A percentile compares a stretch with the other conserved stretches of the same genome.
phyloP scores from a whole-genome alignment of 345 rosid species.

The Sonneratia alba region DNA sequence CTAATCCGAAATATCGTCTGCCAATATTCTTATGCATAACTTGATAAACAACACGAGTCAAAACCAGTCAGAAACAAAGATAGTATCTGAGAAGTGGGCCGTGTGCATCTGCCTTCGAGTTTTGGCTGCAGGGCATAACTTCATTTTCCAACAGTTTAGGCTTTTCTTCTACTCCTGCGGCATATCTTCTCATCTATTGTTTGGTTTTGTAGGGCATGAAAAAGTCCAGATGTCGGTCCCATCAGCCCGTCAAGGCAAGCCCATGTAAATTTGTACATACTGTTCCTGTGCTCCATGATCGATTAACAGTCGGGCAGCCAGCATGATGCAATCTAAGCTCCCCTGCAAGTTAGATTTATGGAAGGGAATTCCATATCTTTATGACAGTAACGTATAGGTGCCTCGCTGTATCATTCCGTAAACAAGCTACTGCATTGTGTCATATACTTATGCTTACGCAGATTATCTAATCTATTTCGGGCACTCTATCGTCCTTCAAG shows the following conservation, averaged over 20 bases:
- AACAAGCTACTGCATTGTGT: no score
- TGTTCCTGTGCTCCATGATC: background rate
- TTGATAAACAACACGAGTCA: no score
- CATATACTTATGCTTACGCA: no score
- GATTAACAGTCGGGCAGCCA: background rate
- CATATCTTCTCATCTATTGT: background rate
- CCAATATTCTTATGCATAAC: no score
- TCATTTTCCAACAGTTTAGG: background rate
- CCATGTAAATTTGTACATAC: constrained; percentile 8
- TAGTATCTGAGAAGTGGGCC: background rate
- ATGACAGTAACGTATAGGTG: background rate
- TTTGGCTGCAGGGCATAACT: background rate
- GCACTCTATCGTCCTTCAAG: background rate
- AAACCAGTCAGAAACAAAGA: background rate
- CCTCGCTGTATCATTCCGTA: no score
- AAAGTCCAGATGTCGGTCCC: background rate
- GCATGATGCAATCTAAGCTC: background rate
- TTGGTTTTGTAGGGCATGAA: constrained; percentile 16
- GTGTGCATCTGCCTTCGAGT: background rate
- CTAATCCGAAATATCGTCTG: no score
- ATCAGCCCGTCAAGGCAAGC: constrained; percentile 12
- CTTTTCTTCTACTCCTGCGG: background rate
- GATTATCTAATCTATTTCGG: no score
- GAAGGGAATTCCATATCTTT: background rate
- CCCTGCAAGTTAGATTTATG: background rate